Evolutionary conservation across 768 basidiomycete species (phyloP).

Genomic region (Krasilnikovozyma curviuscula): DNA sequence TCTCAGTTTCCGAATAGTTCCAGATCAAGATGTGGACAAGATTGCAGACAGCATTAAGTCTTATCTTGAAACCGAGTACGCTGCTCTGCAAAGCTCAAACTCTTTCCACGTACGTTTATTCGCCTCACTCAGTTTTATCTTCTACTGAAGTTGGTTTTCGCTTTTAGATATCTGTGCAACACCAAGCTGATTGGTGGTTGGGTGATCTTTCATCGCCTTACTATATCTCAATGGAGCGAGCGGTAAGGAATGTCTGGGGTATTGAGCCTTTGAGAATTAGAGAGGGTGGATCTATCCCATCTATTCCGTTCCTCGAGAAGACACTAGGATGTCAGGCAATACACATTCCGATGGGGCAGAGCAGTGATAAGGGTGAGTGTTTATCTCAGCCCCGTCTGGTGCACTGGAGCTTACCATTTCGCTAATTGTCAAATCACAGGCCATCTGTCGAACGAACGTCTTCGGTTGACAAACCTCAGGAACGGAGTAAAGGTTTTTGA

Average conservation of each 20-base stretch:
- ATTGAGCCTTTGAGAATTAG: slow-evolving; percentile 66
- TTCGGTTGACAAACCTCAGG: slow-evolving; percentile 58
- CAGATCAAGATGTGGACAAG: slow-evolving; percentile 63
- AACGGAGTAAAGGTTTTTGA: slow-evolving; percentile 3
- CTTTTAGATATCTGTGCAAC: slow-evolving; percentile 58
- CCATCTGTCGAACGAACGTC: slow-evolving; percentile 81
- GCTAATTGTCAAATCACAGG: slow-evolving; percentile 47
- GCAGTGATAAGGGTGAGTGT: slow-evolving; percentile 28
- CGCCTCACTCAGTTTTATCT: neutral
- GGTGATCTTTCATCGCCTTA: slow-evolving; percentile 38
- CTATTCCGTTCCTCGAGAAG: slow-evolving; percentile 81
- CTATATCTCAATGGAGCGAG: slow-evolving; percentile 37
- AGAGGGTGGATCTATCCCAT: slow-evolving; percentile 94
- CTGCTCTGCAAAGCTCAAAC: slow-evolving; percentile 46
- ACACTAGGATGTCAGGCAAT: slow-evolving; percentile 72
- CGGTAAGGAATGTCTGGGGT: slow-evolving; percentile 74
- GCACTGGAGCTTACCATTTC: neutral
- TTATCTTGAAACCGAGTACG: slow-evolving; percentile 43
- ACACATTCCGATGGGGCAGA: slow-evolving; percentile 87
- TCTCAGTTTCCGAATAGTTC: slow-evolving; percentile 79
- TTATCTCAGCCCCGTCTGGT: neutral
- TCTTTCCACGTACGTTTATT: slow-evolving; percentile 39
- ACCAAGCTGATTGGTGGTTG: slow-evolving; percentile 90
- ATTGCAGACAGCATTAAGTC: slow-evolving; percentile 44
- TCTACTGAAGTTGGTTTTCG: too few relatives aligned